Percentiles rank a stretch among this genome's conserved stretches.
Evolutionary conservation across 2,329 filamentous ascomycete species (phyloP).

Genomic region (Leptographium procerum): DNA sequence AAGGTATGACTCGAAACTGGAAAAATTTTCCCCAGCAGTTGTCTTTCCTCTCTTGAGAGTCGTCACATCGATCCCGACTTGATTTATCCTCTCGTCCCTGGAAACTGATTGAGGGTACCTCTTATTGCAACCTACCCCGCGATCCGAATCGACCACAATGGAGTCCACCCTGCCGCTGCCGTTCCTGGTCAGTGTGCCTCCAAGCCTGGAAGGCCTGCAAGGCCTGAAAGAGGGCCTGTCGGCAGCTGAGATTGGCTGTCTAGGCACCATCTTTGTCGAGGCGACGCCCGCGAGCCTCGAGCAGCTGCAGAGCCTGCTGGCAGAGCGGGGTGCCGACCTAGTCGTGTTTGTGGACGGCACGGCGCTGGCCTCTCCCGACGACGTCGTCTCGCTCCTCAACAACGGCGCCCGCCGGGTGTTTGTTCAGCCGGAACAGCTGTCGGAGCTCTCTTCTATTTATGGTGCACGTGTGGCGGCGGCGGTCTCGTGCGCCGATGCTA

Average conservation of each 20-base stretch:
- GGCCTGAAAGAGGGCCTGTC: slow-evolving; percentile 37
- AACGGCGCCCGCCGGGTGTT: slow-evolving; percentile 78
- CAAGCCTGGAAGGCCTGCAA: slow-evolving; percentile 28
- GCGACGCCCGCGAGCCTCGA: slow-evolving; percentile 30
- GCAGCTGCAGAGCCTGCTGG: slow-evolving; percentile 34
- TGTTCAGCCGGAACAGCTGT: slow-evolving; percentile 59
- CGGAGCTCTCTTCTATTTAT: slow-evolving; percentile 40
- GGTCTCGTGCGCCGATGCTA: slow-evolving; percentile 23
- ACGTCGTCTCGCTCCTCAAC: slow-evolving; percentile 72
- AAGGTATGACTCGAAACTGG: slow-evolving; percentile 1
- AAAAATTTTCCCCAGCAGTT: background rate
- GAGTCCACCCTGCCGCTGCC: slow-evolving; percentile 54
- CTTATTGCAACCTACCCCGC: background rate
- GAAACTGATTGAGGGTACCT: background rate
- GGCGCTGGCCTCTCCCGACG: slow-evolving; percentile 53
- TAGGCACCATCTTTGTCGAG: slow-evolving; percentile 48
- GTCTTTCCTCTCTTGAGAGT: background rate
- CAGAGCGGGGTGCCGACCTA: slow-evolving; percentile 37
- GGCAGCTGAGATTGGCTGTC: slow-evolving; percentile 44
- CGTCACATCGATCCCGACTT: background rate
- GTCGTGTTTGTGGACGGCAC: slow-evolving; percentile 69
- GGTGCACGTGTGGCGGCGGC: slow-evolving; percentile 44
- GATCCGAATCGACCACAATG: slow-evolving; percentile 28
- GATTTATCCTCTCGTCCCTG: background rate
- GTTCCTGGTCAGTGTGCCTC: slow-evolving; percentile 45